Evolutionary conservation across 1,284 basidiomycete species (phyloP), one percentile per base, ranked within the genome.

Genomic region (Sanguinoderma infundibulare): DNA sequence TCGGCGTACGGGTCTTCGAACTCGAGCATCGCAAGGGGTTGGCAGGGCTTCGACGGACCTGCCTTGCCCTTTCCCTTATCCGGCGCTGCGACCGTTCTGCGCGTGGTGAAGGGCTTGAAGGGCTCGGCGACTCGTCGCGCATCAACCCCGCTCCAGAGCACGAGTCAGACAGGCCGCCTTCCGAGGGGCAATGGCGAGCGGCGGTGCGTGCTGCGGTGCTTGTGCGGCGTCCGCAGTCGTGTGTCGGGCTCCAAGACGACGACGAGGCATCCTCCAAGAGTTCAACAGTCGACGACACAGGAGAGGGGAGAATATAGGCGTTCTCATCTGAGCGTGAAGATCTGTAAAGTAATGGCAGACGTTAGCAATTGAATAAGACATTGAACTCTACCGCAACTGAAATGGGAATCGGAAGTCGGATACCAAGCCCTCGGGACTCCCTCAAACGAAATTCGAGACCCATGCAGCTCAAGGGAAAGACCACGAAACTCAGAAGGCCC

Each of bases 191-290:
- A 59, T 14, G 67, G 69, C 28, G 53, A 55, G 56, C 67, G 69
- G 39, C 69, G 60, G 32, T 66, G 65, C n/a, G 65, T 65, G 54
- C 46, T 62, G 38, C 62, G 63, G 24, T 60, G 65, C 59, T 65
- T 68, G 62, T 67, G 69, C 10, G 68, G 68, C 12, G 67, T 66
- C 12, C 59, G 67, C 15, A 58, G 62, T 65, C 62, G 53, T 63
- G 62, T 7, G 57, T 53, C 35, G 46, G 55, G 57, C 57, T 60
- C 28, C 57, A 61, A 22, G 60, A 71, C 54, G 61, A 64, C 32
- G 60, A 63, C 42, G 65, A 57, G n/a, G n/a, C n/a, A 32, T 50
- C 51, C n/a, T 30, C 26, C 26, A 39, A n/a, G 53, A 54, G 39
- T 26, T 32, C n/a, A 1, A 36, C 34, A 4, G n/a, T n/a, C n/a